Percentiles rank a stretch among this genome's conserved stretches.
Conservation (phyloP, 345 rosid genomes). For the Diplotaxis tenuifolia region DNA sequence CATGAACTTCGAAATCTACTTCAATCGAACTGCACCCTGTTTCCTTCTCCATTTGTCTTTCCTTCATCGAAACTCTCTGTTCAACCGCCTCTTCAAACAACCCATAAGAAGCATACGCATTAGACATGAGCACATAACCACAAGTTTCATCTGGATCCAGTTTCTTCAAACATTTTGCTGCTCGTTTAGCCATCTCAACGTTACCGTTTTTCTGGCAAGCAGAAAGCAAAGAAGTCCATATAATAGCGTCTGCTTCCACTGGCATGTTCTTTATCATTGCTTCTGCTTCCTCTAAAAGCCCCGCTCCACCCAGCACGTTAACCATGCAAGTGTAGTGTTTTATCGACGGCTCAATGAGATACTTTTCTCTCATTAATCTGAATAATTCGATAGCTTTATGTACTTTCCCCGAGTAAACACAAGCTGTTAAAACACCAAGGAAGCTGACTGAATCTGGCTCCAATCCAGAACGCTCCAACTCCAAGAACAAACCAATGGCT, state of each 20-base stretch:
- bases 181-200: conserved; percentile 54
- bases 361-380: conserved; percentile 53
- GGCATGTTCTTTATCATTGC: conserved; percentile 55
- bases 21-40: conserved; percentile 81
- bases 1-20: conserved; percentile 68
- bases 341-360: conserved; percentile 54
- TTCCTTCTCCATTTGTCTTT: conserved; percentile 51
- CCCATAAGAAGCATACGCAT: conserved; percentile 53
- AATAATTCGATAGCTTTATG: conserved; percentile 49
- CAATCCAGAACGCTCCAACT: conserved; percentile 47
- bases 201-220: conserved; percentile 56
- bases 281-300: conserved; percentile 65
- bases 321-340: conserved; percentile 73
- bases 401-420: conserved; percentile 60
- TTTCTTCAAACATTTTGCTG: conserved; percentile 45
- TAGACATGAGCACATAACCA: conserved; percentile 68
- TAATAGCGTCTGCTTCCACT: conserved; percentile 48
- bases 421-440: conserved; percentile 68
- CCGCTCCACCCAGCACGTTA: conserved; percentile 61
- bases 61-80: conserved; percentile 60
- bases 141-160: conserved; percentile 59
- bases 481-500: conserved; percentile 53
- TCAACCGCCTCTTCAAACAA: conserved; percentile 53
- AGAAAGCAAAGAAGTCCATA: conserved; percentile 69
- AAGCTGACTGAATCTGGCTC: conserved; percentile 64